These are phyloP conservation scores for Leccinum barrowsii DNA, from an alignment of 768 basidiomycete genomes.

Conservation along the genomic window DNA sequence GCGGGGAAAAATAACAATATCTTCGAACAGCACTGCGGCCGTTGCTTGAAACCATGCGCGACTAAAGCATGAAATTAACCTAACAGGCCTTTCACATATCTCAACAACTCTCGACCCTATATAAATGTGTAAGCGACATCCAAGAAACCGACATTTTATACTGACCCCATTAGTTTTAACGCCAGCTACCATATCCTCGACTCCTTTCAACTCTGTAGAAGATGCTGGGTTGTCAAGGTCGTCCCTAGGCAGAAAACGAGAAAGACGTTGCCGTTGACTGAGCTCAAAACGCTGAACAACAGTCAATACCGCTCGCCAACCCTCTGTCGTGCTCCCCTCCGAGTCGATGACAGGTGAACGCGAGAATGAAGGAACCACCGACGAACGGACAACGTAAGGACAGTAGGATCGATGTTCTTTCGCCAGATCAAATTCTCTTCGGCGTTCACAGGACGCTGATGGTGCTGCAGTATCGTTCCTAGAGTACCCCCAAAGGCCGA, in stretches of 20 bases:
- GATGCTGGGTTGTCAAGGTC: slow-evolving; percentile 32
- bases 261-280: slow-evolving; percentile 48
- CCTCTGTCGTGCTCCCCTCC: slow-evolving; percentile 46
- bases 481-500: slow-evolving; percentile 75
- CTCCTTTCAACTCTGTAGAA: slow-evolving; percentile 39
- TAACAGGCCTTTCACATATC: slow-evolving; percentile 66
- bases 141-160: slow-evolving; percentile 16
- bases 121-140: slow-evolving; percentile 7
- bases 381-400: slow-evolving; percentile 76
- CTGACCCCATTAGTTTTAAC: slow-evolving; percentile 75
- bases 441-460: slow-evolving; percentile 17
- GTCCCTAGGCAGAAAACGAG: slow-evolving; percentile 26
- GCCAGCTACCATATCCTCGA: slow-evolving; percentile 72
- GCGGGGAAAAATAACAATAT: not conserved
- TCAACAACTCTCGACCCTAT: slow-evolving; percentile 67
- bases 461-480: slow-evolving; percentile 17
- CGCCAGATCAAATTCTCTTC: slow-evolving; percentile 65
- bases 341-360: slow-evolving; percentile 19
- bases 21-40: not conserved
- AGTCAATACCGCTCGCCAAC: slow-evolving; percentile 77
- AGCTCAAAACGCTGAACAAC: slow-evolving; percentile 65
- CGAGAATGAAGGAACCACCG: slow-evolving; percentile 55
- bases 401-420: slow-evolving; percentile 85
- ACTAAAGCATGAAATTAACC: slow-evolving; percentile 37
- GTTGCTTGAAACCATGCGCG: not conserved